Base-by-base conservation (phyloP, 345 rosid genomes). In the Populus tremula region DNA sequence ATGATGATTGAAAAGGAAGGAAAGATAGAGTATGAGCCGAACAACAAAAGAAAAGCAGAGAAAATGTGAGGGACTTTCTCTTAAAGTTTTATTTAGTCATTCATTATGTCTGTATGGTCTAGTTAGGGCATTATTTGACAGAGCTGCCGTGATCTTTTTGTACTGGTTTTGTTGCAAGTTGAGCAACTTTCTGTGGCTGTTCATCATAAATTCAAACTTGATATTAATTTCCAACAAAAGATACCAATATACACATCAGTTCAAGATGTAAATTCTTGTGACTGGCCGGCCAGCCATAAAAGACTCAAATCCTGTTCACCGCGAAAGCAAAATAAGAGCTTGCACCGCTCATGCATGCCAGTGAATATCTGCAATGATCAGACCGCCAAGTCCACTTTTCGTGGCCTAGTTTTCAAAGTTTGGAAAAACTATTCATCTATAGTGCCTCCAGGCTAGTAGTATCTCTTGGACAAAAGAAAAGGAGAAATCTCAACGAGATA, bases 1-100 rank as follows among this genome's bases (percentile, higher is more conserved):
- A 53, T 62, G 80, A 70, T 66, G 81, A 79, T 74, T 83, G 81
- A 83, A 78, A 83, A 74, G 56, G 86, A 81, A 66, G 76, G 62
- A 56, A 64, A 75, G 12, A 65, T 5, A 45, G 69, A 56, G 72
- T 17, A 50, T 71, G 41, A 65, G 25, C 67, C 1, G 49, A 54
- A 70, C 10, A 2, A 47, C 13, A 47, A 27, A 76, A 50, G 68
- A 43, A 63, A 71, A 49, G 36, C 62, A 63, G 17, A 33, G 39
- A 76, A 50, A 76, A 76, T 70, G 74, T 72, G 63, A 82, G 29
- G 69, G 64, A 49, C 76, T 54, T 68, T 64, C 75, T 39, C 10
- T 47, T 31, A 14, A 2, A 20, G 73, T 25, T 53, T 31, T 70
- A 9, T 69, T 23, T 76, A 47, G 71, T 38, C 50, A 63, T 36